Evolutionary conservation across 495 filamentous ascomycete species (phyloP).

Genomic region (Trichoderma reesei): DNA sequence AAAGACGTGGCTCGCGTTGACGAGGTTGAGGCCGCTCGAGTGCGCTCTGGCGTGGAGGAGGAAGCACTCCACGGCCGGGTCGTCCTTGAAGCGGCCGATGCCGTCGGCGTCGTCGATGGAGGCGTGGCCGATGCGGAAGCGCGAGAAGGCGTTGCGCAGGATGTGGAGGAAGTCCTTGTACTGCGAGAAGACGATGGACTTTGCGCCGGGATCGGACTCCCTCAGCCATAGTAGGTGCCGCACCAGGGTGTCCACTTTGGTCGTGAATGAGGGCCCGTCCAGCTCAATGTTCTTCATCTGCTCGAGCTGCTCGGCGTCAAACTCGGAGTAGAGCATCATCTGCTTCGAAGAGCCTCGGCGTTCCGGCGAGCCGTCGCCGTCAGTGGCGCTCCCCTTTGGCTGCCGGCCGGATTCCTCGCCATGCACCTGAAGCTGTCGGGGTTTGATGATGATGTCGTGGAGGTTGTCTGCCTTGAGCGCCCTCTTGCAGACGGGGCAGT

Average conservation of each 20-base stretch:
- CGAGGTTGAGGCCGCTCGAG: constrained; percentile 77
- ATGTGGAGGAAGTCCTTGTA: constrained; percentile 66
- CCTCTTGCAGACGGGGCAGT: constrained; percentile 71
- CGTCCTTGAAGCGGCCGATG: constrained; percentile 62
- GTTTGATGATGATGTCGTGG: constrained; percentile 76
- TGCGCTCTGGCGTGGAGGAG: constrained; percentile 81
- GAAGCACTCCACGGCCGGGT: constrained; percentile 72
- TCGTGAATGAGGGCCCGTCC: constrained; percentile 60
- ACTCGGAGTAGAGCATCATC: constrained; percentile 61
- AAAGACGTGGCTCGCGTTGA: constrained; percentile 90
- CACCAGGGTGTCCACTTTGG: constrained; percentile 77
- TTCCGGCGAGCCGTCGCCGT: neutral
- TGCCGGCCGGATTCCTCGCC: constrained; percentile 39
- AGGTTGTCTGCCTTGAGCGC: constrained; percentile 52
- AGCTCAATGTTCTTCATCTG: constrained; percentile 81
- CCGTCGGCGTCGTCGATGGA: constrained; percentile 54
- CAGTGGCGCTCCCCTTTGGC: neutral
- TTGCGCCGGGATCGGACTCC: constrained; percentile 73
- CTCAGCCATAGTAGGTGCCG: constrained; percentile 80
- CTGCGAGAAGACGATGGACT: constrained; percentile 87
- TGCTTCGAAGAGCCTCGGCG: constrained; percentile 16
- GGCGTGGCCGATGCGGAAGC: constrained; percentile 60
- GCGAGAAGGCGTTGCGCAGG: constrained; percentile 53
- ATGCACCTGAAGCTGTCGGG: constrained; percentile 56
- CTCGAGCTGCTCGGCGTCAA: constrained; percentile 56